Conservation (phyloP, 1,284 basidiomycete genomes). For the Pyrrhoderma noxium region DNA sequence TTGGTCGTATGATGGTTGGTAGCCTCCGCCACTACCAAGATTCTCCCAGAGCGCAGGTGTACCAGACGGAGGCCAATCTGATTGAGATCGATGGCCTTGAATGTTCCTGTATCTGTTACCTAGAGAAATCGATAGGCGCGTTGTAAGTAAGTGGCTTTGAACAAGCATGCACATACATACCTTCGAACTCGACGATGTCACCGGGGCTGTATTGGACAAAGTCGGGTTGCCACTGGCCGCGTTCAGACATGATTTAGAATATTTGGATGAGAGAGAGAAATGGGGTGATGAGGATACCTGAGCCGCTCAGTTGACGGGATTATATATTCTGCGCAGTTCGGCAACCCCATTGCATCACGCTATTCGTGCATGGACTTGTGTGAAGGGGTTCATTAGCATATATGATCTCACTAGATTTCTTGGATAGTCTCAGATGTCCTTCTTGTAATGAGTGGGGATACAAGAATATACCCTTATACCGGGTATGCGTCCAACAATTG, state of each 20-base stretch:
- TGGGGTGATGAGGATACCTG: not conserved
- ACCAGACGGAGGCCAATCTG: slow-evolving; percentile 54
- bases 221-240: slow-evolving; percentile 51
- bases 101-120: slow-evolving; percentile 60
- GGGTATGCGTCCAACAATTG: no score
- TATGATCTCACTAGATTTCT: no score
- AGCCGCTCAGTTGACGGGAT: not conserved
- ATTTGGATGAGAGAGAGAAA: not conserved
- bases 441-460: no score
- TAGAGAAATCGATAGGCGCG: slow-evolving; percentile 24
- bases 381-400: no score
- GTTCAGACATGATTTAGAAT: slow-evolving; percentile 34
- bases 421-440: no score
- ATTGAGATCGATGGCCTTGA: slow-evolving; percentile 59
- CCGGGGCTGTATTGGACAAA: slow-evolving; percentile 46
- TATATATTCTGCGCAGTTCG: no score
- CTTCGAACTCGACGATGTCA: slow-evolving; percentile 52
- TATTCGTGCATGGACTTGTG: no score
- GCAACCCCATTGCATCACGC: not conserved
- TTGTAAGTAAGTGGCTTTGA: not conserved
- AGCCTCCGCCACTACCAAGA: slow-evolving; percentile 21
- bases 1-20: slow-evolving; percentile 26
- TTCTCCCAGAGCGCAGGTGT: slow-evolving; percentile 65
- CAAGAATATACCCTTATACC: no score
- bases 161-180: slow-evolving; percentile 27